A percentile compares a stretch with the other conserved stretches of the same genome.
phyloP scores from a whole-genome alignment of 805 yeast genomes.

The Wickerhamiella bombiphila region DNA sequence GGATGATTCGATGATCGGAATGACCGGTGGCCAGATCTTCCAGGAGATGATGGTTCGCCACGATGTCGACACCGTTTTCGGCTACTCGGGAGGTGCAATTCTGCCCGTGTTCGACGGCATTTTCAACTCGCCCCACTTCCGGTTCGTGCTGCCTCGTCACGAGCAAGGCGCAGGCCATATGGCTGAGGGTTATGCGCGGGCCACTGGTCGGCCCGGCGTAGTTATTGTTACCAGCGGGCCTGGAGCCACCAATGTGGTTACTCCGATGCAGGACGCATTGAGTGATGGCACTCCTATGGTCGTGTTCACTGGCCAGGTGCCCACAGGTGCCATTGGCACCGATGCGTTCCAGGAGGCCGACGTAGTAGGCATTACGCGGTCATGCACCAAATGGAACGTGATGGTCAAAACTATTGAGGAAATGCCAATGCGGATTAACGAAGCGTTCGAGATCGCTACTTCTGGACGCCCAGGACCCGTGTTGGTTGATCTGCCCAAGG shows the following conservation, averaged over 20 bases:
- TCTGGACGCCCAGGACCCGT: conserved; percentile 98
- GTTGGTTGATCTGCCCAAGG: conserved; percentile 92
- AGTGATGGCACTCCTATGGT: conserved; percentile 96
- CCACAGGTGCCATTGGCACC: conserved; percentile 90
- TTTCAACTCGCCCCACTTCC: conserved; percentile 75
- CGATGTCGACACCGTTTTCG: conserved; percentile 88
- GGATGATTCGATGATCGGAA: conserved; percentile 73
- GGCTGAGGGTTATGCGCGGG: conserved; percentile 99
- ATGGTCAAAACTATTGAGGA: conserved; percentile 94
- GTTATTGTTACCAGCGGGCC: conserved; percentile 98
- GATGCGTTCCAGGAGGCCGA: conserved; percentile 99
- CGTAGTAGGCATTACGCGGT: conserved; percentile 88
- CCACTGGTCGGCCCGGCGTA: conserved; percentile 91
- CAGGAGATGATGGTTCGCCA: conserved; percentile 98
- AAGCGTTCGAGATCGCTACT: conserved; percentile 94
- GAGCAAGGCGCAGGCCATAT: conserved; percentile 99
- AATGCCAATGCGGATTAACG: conserved; percentile 88
- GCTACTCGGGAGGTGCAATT: conserved; percentile 98
- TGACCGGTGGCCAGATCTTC: conserved; percentile 97
- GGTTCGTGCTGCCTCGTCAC: conserved; percentile 85
- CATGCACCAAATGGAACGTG: conserved; percentile 98
- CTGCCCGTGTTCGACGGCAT: conserved; percentile 96
- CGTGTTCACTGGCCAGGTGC: conserved; percentile 95
- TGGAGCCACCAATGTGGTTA: conserved; percentile 94
- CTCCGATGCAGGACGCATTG: conserved; percentile 97